phyloP scores from a whole-genome alignment of 805 yeast genomes.

The Cyberlindnera veronae region DNA sequence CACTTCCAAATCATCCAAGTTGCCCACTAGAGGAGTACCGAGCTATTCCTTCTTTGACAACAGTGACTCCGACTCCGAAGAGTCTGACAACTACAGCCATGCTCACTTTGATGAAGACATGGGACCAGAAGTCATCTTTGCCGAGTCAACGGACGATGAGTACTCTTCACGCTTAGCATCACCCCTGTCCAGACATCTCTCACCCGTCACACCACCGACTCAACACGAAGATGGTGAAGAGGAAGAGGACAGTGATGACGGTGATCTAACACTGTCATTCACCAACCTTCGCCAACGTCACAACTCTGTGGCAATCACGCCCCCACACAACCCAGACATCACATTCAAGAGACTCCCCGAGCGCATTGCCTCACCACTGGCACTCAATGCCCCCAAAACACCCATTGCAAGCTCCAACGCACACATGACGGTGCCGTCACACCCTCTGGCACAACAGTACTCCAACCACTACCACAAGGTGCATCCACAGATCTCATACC shows the following conservation, averaged over 20 bases:
- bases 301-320: conserved; percentile 24
- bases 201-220: too few relatives aligned
- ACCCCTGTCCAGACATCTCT: too few relatives aligned
- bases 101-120: conserved; percentile 1
- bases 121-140: conserved; percentile 19
- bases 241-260: conserved; percentile 6
- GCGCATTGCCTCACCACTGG: conserved; percentile 34
- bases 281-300: conserved; percentile 1
- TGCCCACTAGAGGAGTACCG: conserved; percentile 21
- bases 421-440: conserved; percentile 21
- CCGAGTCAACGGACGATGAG: conserved; percentile 14
- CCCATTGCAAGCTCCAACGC: conserved; percentile 30
- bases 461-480: conserved; percentile 41
- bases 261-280: conserved; percentile 10
- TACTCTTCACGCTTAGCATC: too few relatives aligned
- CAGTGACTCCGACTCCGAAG: conserved; percentile 18
- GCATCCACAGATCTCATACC: background rate
- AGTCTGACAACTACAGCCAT: conserved; percentile 4
- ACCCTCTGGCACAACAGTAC: conserved; percentile 14
- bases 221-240: too few relatives aligned
- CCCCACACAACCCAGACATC: background rate
- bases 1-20: conserved; percentile 6
- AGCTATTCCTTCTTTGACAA: conserved; percentile 26
- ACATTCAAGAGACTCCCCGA: conserved; percentile 1
- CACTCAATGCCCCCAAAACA: conserved; percentile 33